phyloP scores from a whole-genome alignment of 306 rosid genomes.

The Trichosanthes cucumerina region DNA sequence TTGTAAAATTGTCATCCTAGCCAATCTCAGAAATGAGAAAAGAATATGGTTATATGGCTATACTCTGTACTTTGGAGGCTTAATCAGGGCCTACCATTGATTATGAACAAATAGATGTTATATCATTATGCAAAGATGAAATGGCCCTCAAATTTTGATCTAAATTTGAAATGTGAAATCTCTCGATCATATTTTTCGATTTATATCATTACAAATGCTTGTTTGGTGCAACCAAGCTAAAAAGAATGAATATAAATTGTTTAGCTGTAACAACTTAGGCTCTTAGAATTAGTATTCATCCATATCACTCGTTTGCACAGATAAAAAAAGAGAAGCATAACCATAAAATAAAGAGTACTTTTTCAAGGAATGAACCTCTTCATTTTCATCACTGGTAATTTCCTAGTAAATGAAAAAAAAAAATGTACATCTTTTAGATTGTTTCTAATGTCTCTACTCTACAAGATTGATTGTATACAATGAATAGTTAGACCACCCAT shows the following conservation, averaged over 20 bases:
- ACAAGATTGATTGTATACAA: background rate
- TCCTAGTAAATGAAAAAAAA: background rate
- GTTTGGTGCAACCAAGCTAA: background rate
- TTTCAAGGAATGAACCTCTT: background rate
- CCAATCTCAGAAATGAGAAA: background rate
- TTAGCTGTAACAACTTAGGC: background rate
- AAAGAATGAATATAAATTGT: background rate
- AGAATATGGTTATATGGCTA: background rate
- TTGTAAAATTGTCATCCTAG: background rate
- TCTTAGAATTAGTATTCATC: background rate
- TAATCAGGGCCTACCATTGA: background rate
- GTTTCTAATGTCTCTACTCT: background rate
- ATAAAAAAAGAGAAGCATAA: background rate
- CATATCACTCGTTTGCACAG: background rate
- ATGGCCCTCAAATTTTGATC: background rate
- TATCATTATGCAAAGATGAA: too few species aligned
- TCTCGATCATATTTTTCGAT: too few species aligned
- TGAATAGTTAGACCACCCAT: slow-evolving; percentile 32
- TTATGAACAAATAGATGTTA: background rate
- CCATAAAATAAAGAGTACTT: background rate
- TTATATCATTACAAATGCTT: background rate
- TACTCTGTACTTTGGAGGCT: background rate
- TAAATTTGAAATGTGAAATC: too few species aligned
- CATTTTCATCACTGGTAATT: background rate
- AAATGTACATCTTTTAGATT: background rate